These are phyloP conservation scores for Pholiota microspora DNA, from an alignment of 768 basidiomycete species.

Conservation along the genomic window DNA sequence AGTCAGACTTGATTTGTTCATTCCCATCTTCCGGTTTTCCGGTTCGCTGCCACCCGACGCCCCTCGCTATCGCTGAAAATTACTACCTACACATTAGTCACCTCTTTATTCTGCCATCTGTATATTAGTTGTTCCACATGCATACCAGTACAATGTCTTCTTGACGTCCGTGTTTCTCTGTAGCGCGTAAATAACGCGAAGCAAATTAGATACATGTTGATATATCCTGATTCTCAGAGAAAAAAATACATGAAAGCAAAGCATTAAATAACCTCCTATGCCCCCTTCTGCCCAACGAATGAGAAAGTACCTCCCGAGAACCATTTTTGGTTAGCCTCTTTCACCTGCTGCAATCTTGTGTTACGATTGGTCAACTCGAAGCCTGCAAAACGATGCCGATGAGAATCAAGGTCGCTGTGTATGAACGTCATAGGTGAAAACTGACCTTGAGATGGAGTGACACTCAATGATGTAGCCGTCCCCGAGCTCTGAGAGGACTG, in stretches of 20 bases:
- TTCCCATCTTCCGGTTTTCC: conserved; percentile 8
- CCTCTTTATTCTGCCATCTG: conserved; percentile 20
- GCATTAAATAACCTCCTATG: conserved; percentile 8
- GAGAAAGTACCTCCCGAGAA: conserved; percentile 87
- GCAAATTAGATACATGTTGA: conserved; percentile 2
- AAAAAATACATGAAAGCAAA: not conserved
- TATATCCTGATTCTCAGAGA: not conserved
- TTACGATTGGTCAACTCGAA: conserved; percentile 94
- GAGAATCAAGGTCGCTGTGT: not conserved
- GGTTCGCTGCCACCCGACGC: conserved; percentile 10
- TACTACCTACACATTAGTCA: conserved; percentile 15
- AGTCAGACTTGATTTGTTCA: conserved; percentile 25
- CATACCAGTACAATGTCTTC: conserved; percentile 16
- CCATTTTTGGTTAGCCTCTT: conserved; percentile 97
- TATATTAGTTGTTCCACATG: conserved; percentile 26
- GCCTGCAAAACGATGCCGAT: conserved; percentile 42
- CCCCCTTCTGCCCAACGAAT: conserved; percentile 59
- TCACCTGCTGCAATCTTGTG: conserved; percentile 81
- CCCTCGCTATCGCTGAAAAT: conserved; percentile 12
- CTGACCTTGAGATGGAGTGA: conserved; percentile 93
- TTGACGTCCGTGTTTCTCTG: not conserved
- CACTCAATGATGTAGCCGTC: conserved; percentile 87
- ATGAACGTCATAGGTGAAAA: not conserved
- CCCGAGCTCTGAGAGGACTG: conserved; percentile 59
- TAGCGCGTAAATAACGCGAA: not conserved